Evolutionary conservation across 2,329 filamentous ascomycete species (phyloP).

Genomic region (Trichoderma sp.): DNA sequence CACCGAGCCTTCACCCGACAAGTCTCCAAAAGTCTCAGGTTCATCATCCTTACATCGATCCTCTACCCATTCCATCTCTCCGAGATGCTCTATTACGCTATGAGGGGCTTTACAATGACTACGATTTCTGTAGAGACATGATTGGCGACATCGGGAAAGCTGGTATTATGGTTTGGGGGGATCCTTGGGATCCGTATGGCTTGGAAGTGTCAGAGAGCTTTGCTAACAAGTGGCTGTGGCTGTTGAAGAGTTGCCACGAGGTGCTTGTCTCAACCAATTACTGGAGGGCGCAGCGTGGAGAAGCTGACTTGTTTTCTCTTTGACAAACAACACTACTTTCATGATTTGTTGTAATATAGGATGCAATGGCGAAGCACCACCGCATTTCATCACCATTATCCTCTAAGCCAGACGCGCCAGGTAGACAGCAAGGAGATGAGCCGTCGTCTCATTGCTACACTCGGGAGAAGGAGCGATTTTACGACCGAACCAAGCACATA

Average conservation of each 20-base stretch:
- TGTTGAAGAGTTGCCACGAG: background rate
- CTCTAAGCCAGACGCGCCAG: too few species aligned
- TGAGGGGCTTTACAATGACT: background rate
- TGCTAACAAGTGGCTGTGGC: slow-evolving; percentile 41
- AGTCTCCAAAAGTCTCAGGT: background rate
- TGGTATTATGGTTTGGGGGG: slow-evolving; percentile 47
- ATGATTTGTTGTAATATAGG: too few species aligned
- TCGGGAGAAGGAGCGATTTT: too few species aligned
- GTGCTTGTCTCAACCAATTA: background rate
- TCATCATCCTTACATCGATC: background rate
- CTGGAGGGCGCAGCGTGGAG: background rate
- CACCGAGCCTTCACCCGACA: background rate
- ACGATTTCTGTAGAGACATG: background rate
- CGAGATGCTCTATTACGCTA: background rate
- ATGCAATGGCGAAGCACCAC: too few species aligned
- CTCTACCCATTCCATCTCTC: background rate
- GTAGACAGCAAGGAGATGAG: too few species aligned
- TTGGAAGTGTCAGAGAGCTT: slow-evolving; percentile 50
- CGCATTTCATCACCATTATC: too few species aligned
- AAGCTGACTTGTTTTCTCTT: background rate
- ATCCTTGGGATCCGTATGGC: slow-evolving; percentile 41
- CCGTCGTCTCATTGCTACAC: too few species aligned
- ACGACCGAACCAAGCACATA: background rate
- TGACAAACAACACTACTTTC: background rate
- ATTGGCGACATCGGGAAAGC: background rate